Evolutionary conservation across 768 basidiomycete genomes (phyloP).

Genomic region (Coprinellus aureogranulatus): DNA sequence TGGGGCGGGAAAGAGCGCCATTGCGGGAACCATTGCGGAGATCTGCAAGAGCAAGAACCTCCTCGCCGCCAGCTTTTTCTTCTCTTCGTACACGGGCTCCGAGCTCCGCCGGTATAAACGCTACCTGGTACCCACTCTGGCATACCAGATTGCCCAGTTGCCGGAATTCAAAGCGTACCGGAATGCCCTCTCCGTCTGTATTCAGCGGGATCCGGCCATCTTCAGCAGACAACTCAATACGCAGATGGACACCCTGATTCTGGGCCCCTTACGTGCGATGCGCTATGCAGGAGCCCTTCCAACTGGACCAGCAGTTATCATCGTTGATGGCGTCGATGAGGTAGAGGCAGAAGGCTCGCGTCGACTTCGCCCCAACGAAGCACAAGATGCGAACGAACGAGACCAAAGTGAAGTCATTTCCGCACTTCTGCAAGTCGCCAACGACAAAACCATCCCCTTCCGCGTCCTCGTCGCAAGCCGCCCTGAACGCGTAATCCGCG

Average conservation of each 20-base stretch:
- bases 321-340: too few species aligned
- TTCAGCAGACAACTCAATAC: too few species aligned
- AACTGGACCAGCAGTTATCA: too few species aligned
- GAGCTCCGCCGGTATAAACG: slow-evolving; percentile 18
- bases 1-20: slow-evolving; percentile 26
- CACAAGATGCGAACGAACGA: neutral
- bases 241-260: too few species aligned
- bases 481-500: neutral
- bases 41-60: slow-evolving; percentile 9
- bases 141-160: too few species aligned
- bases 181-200: too few species aligned
- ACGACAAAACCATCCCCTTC: slow-evolving; percentile 8
- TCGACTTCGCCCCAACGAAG: neutral
- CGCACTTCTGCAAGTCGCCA: slow-evolving; percentile 3
- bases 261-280: too few species aligned
- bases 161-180: too few species aligned
- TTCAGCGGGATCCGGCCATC: too few species aligned
- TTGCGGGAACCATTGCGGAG: slow-evolving; percentile 24
- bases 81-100: slow-evolving; percentile 23
- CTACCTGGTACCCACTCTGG: slow-evolving; percentile 28
- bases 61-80: slow-evolving; percentile 35
- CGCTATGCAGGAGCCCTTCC: too few species aligned
- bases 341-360: too few species aligned
- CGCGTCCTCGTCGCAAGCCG: slow-evolving; percentile 18
- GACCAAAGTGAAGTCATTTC: neutral